Percentiles rank a stretch among this genome's conserved stretches.
phyloP scores from a whole-genome alignment of 2,329 filamentous ascomycete genomes.

The Pseudophaeomoniella oleicola region DNA sequence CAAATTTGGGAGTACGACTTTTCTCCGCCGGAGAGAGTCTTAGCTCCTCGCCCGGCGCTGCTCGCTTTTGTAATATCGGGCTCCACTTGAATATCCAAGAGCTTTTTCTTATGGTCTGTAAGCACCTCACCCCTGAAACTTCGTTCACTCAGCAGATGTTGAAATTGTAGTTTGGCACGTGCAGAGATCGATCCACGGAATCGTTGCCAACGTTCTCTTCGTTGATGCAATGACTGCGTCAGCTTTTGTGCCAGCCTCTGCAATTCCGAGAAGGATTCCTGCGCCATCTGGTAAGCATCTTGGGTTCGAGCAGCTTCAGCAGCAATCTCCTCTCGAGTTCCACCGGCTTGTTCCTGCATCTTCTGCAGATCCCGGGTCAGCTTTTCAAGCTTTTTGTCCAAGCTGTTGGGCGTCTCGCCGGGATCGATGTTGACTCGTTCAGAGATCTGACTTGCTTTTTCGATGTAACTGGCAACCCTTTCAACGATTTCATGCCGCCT shows the following conservation, averaged over 20 bases:
- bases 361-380: constrained; percentile 44
- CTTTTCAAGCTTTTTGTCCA: constrained; percentile 32
- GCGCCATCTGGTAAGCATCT: constrained; percentile 20
- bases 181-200: constrained; percentile 78
- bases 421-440: constrained; percentile 48
- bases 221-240: constrained; percentile 48
- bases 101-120: constrained; percentile 60
- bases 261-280: constrained; percentile 22
- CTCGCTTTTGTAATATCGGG: constrained; percentile 55
- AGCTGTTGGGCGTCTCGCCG: constrained; percentile 45
- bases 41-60: constrained; percentile 56
- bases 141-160: constrained; percentile 75
- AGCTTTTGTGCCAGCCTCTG: constrained; percentile 29
- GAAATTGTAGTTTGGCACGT: constrained; percentile 74
- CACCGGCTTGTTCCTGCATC: constrained; percentile 44
- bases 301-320: constrained; percentile 25
- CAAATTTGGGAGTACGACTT: constrained; percentile 98
- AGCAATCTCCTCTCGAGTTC: constrained; percentile 50
- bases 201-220: constrained; percentile 59
- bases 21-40: constrained; percentile 87
- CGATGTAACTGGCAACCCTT: constrained; percentile 38
- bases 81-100: constrained; percentile 64
- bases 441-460: constrained; percentile 39
- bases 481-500: constrained; percentile 20
- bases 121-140: constrained; percentile 71